Conservation (phyloP, 1,139 yeast genomes). For the Yamadazyma aaseri region DNA sequence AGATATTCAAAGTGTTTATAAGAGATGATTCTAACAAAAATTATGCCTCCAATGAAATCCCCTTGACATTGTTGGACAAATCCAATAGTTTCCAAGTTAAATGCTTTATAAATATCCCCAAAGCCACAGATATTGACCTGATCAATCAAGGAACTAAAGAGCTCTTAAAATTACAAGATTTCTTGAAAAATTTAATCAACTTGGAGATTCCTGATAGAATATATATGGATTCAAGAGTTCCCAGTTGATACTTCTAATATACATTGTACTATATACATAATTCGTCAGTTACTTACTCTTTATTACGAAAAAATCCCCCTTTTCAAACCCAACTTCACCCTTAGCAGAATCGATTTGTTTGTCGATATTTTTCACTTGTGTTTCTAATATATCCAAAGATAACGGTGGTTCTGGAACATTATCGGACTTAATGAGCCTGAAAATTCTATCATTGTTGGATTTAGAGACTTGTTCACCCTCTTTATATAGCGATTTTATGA, state of each 20-base stretch:
- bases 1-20: conserved; percentile 51
- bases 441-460: conserved; percentile 23
- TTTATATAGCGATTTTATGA: conserved; percentile 44
- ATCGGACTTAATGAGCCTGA: conserved; percentile 37
- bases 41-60: conserved; percentile 23
- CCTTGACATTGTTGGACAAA: conserved; percentile 49
- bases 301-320: conserved; percentile 9
- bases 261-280: not conserved
- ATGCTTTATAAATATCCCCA: conserved; percentile 67
- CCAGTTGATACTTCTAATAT: conserved; percentile 2
- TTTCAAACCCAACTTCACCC: conserved; percentile 24
- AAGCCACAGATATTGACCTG: conserved; percentile 73
- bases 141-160: conserved; percentile 66
- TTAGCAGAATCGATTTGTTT: conserved; percentile 22
- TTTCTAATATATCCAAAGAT: conserved; percentile 21
- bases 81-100: conserved; percentile 61
- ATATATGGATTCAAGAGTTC: conserved; percentile 68
- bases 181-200: conserved; percentile 63
- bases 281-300: conserved; percentile 1
- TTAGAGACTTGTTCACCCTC: conserved; percentile 11
- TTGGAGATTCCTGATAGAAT: conserved; percentile 75
- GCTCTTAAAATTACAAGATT: conserved; percentile 59
- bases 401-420: conserved; percentile 25
- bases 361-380: conserved; percentile 21
- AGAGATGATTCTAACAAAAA: conserved; percentile 30